A percentile compares a stretch with the other conserved stretches of the same genome.
Evolutionary conservation across 2,329 filamentous ascomycete genomes (phyloP).

Genomic region (Cryphonectria japonica): DNA sequence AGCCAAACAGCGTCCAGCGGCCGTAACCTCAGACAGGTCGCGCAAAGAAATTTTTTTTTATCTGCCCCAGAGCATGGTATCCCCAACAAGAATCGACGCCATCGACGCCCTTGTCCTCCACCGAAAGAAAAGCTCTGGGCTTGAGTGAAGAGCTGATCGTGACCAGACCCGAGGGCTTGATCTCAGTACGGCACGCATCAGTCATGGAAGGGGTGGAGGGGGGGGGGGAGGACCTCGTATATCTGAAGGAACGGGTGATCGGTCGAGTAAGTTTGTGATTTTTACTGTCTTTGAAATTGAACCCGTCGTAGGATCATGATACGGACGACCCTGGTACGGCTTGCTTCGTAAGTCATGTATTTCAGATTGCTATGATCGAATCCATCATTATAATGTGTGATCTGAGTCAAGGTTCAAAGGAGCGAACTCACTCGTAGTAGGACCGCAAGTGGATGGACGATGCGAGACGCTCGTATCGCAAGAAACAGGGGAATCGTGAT

Average conservation of each 20-base stretch:
- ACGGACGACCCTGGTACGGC: not conserved
- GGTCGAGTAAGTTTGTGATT: not conserved
- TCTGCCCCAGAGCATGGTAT: slow-evolving; percentile 7
- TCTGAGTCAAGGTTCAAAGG: not conserved
- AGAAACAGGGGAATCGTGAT: not conserved
- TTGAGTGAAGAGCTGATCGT: not conserved
- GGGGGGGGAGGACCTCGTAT: not conserved
- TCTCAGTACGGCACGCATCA: not conserved
- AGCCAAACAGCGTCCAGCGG: slow-evolving; percentile 1
- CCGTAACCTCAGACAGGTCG: slow-evolving; percentile 15
- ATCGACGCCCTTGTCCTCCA: not conserved
- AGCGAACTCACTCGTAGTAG: slow-evolving; percentile 1
- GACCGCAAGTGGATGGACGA: not conserved
- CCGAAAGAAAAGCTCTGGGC: slow-evolving; percentile 2
- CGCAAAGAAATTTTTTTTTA: not conserved
- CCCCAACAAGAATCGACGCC: not conserved
- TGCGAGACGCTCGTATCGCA: not conserved
- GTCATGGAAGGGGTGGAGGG: not conserved
- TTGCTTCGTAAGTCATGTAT: not conserved
- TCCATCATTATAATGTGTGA: not conserved
- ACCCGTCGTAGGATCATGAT: too few species aligned
- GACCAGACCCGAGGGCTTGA: not conserved
- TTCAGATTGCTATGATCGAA: not conserved
- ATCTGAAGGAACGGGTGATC: not conserved
- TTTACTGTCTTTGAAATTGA: not conserved